phyloP scores from a whole-genome alignment of 2,329 filamentous ascomycete genomes.

The Colletotrichum eleusines region DNA sequence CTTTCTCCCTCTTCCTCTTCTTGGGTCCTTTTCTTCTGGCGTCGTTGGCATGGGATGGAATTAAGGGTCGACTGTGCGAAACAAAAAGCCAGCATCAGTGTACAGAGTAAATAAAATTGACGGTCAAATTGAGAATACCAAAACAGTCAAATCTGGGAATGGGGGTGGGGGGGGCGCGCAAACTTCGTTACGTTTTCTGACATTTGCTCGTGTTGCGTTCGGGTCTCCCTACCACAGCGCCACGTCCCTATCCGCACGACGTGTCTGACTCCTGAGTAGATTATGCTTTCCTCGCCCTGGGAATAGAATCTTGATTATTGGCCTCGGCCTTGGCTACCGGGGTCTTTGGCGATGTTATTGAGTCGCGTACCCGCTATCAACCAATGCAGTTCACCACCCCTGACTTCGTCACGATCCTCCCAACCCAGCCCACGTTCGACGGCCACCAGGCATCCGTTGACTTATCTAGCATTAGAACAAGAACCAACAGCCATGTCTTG shows the following conservation, averaged over 20 bases:
- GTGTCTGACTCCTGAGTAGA: background rate
- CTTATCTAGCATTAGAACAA: background rate
- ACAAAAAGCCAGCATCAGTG: background rate
- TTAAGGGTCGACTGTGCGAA: constrained; percentile 10
- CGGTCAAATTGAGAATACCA: constrained; percentile 2
- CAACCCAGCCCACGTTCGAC: background rate
- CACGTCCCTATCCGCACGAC: background rate
- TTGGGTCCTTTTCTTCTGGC: background rate
- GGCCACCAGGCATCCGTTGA: background rate
- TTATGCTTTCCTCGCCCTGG: background rate
- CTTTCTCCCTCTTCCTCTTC: background rate
- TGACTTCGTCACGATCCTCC: background rate
- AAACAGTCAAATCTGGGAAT: constrained; percentile 7
- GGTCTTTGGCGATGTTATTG: background rate
- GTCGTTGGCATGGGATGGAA: constrained; percentile 9
- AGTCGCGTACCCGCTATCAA: background rate
- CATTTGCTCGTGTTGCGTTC: background rate
- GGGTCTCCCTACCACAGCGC: background rate
- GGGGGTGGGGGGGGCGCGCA: constrained; percentile 9
- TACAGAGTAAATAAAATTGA: constrained; percentile 9
- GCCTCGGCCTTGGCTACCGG: background rate
- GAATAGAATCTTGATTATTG: too few species aligned
- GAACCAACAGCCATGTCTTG: background rate
- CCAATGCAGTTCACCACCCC: too few species aligned
- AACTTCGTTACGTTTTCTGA: background rate